These are phyloP conservation scores for Sordariomycetes sp. DNA, from an alignment of 2,329 filamentous ascomycete genomes.

Conservation along the genomic window DNA sequence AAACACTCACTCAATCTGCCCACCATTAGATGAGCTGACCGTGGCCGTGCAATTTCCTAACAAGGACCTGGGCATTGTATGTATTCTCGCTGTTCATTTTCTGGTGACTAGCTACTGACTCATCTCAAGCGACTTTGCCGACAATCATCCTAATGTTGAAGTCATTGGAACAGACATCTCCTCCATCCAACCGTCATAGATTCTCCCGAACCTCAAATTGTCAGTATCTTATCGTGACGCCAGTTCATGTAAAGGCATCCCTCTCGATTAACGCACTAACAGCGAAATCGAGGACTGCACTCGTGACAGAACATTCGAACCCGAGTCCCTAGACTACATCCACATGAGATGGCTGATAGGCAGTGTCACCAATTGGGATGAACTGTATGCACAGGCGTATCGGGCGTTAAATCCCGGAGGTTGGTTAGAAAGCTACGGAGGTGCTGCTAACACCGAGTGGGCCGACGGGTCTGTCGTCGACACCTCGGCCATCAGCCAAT, in stretches of 20 bases:
- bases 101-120: not conserved
- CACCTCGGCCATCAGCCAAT: constrained; percentile 13
- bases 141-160: constrained; percentile 26
- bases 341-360: constrained; percentile 45
- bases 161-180: constrained; percentile 40
- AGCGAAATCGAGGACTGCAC: constrained; percentile 18
- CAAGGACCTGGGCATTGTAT: constrained; percentile 31
- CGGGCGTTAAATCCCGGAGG: constrained; percentile 29
- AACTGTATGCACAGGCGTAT: constrained; percentile 36
- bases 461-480: constrained; percentile 16
- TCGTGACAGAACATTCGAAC: constrained; percentile 27
- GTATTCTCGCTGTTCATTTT: constrained; percentile 14
- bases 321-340: constrained; percentile 40
- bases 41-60: not conserved
- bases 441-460: constrained; percentile 22
- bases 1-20: not conserved
- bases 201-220: constrained; percentile 24
- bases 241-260: too few relatives aligned
- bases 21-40: not conserved
- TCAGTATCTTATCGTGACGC: constrained; percentile 23
- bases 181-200: constrained; percentile 40
- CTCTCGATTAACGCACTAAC: constrained; percentile 16
- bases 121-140: constrained; percentile 31
- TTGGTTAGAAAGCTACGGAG: constrained; percentile 16
- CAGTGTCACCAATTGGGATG: constrained; percentile 39